Conservation (phyloP, 495 filamentous ascomycete species). For the Cercophora scortea region DNA sequence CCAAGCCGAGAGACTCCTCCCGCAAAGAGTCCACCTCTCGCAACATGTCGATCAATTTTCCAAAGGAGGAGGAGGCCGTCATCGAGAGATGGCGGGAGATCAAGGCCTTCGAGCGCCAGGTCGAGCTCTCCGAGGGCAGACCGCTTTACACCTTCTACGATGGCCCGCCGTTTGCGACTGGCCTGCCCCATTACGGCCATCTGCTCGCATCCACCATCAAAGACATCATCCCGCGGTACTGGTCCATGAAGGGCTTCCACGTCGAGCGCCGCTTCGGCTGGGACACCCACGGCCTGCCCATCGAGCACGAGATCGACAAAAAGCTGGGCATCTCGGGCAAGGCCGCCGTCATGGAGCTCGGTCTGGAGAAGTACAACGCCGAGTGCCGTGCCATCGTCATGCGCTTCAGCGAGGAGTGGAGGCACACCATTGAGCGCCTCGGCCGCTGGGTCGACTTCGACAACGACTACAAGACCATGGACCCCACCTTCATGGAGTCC, state of each 20-base stretch:
- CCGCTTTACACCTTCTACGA: slow-evolving; percentile 79
- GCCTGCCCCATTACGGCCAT: slow-evolving; percentile 94
- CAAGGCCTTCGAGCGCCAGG: slow-evolving; percentile 64
- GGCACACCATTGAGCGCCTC: slow-evolving; percentile 77
- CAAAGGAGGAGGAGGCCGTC: slow-evolving; percentile 77
- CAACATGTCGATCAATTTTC: slow-evolving; percentile 83
- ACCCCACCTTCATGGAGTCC: slow-evolving; percentile 90
- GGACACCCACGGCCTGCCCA: slow-evolving; percentile 95
- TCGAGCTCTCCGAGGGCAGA: slow-evolving; percentile 49
- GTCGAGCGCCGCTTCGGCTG: slow-evolving; percentile 64
- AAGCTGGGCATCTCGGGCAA: slow-evolving; percentile 84
- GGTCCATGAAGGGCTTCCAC: slow-evolving; percentile 94
- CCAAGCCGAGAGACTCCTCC: no score
- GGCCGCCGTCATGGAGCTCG: slow-evolving; percentile 79
- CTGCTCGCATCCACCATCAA: slow-evolving; percentile 94
- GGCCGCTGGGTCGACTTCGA: slow-evolving; percentile 99
- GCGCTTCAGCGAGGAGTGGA: slow-evolving; percentile 86
- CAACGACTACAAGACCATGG: slow-evolving; percentile 98
- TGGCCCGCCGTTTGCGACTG: slow-evolving; percentile 50
- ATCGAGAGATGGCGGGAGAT: slow-evolving; percentile 82
- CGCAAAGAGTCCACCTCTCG: neutral
- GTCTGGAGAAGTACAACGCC: slow-evolving; percentile 84
- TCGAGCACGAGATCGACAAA: slow-evolving; percentile 99
- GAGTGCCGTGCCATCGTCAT: slow-evolving; percentile 94
- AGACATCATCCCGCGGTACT: slow-evolving; percentile 93